Evolutionary conservation across 2,329 filamentous ascomycete species (phyloP).

Genomic region (Trichoderma polysporum): DNA sequence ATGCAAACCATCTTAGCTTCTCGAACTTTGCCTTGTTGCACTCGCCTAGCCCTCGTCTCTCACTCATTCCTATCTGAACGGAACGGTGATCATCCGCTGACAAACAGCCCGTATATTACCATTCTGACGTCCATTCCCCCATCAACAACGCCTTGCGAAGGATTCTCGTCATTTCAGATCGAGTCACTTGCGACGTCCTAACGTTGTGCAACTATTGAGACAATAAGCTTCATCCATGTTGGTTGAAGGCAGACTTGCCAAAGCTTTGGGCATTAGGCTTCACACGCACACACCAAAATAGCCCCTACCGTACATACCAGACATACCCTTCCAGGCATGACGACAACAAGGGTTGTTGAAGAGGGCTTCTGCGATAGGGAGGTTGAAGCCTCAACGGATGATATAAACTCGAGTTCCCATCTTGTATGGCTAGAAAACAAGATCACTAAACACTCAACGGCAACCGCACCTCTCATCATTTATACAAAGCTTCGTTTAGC

Average conservation of each 20-base stretch:
- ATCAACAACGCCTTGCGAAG: conserved; percentile 15
- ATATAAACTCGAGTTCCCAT: conserved; percentile 7
- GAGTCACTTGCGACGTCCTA: not conserved
- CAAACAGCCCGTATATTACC: not conserved
- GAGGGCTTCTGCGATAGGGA: not conserved
- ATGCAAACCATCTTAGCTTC: not conserved
- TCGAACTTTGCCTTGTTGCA: not conserved
- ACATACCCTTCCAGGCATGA: not conserved
- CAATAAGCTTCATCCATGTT: conserved; percentile 19
- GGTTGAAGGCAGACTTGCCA: conserved; percentile 1
- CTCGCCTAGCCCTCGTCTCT: not conserved
- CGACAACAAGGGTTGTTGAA: not conserved
- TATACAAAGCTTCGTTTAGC: not conserved
- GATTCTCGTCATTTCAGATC: not conserved
- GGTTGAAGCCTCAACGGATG: not conserved
- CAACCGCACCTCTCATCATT: not conserved
- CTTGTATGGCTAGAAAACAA: not conserved
- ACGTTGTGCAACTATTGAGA: not conserved
- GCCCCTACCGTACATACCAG: not conserved
- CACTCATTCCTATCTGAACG: not conserved
- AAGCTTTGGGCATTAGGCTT: not conserved
- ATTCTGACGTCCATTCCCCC: not conserved
- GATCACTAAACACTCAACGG: not conserved
- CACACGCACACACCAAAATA: not conserved
- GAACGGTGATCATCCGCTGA: conserved; percentile 7